A percentile compares a stretch with the other conserved stretches of the same genome.
Evolutionary conservation across 176 grass and related monocot genomes (phyloP).

Genomic region (Avena atlantica): DNA sequence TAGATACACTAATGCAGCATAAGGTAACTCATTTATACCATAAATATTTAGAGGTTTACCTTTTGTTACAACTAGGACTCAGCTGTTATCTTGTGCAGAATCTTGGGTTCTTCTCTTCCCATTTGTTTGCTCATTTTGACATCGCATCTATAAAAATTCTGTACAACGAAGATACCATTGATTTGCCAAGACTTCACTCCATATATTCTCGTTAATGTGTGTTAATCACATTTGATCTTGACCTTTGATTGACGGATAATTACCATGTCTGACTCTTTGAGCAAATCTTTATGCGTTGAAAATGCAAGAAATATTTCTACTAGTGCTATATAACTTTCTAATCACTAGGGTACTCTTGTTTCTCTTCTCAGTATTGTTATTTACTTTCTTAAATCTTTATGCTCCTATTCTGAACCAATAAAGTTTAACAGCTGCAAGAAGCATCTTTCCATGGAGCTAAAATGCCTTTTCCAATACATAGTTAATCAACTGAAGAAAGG

Average conservation of each 20-base stretch:
- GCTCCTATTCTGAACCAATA: conserved; percentile 13
- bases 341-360: conserved; percentile 11
- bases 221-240: not conserved
- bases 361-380: conserved; percentile 28
- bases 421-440: conserved; percentile 88
- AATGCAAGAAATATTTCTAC: not conserved
- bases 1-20: conserved; percentile 25
- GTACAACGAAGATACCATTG: not conserved
- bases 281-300: conserved; percentile 22
- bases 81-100: not conserved
- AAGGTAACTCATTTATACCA: conserved; percentile 1
- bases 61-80: not conserved
- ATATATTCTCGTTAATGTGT: conserved; percentile 15
- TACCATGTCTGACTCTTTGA: conserved; percentile 1
- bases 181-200: not conserved
- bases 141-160: not conserved
- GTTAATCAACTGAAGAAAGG: conserved; percentile 98
- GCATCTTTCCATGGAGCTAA: conserved; percentile 93
- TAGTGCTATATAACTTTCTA: conserved; percentile 5
- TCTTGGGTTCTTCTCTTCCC: not conserved
- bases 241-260: conserved; percentile 18
- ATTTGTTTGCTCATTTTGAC: not conserved
- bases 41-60: conserved; percentile 28
- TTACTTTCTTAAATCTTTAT: conserved; percentile 40
- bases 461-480: conserved; percentile 96